Conservation (phyloP, 108 stramenopile genomes). For the Cyclotella choctawhatcheeana region DNA sequence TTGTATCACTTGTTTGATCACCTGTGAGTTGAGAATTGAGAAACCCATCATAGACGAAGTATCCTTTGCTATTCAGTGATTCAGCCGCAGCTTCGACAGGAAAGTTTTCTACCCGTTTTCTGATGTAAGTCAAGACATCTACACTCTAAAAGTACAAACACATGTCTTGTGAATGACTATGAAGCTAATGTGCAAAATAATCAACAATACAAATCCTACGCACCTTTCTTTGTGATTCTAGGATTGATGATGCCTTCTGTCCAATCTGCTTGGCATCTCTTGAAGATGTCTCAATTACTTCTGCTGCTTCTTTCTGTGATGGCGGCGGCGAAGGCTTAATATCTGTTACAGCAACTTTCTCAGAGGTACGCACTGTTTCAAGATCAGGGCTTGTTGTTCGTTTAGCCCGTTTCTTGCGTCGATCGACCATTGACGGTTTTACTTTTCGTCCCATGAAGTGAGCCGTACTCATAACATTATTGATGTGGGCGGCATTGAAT, state of each 20-base stretch:
- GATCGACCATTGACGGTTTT: slow-evolving; percentile 42
- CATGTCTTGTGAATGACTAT: background rate
- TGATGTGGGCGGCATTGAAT: background rate
- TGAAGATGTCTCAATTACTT: background rate
- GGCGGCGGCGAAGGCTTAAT: background rate
- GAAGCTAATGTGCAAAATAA: background rate
- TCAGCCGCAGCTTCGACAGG: slow-evolving; percentile 28
- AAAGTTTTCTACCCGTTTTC: slow-evolving; percentile 42
- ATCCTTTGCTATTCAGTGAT: slow-evolving; percentile 22
- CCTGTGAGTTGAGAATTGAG: slow-evolving; percentile 17
- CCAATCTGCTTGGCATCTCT: slow-evolving; percentile 9
- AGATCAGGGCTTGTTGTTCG: background rate
- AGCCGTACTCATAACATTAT: slow-evolving; percentile 1
- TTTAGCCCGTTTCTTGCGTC: slow-evolving; percentile 35
- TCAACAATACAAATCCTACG: background rate
- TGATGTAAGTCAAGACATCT: slow-evolving; percentile 33
- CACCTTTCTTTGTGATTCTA: slow-evolving; percentile 33
- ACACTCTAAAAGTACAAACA: slow-evolving; percentile 23
- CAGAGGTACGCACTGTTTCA: background rate
- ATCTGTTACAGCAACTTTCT: background rate
- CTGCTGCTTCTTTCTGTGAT: background rate
- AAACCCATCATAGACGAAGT: slow-evolving; percentile 47
- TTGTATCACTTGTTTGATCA: background rate
- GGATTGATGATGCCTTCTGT: slow-evolving; percentile 38
- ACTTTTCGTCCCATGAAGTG: slow-evolving; percentile 34